Conservation (phyloP, 2,329 filamentous ascomycete genomes). For the Verruconis gallopava region DNA sequence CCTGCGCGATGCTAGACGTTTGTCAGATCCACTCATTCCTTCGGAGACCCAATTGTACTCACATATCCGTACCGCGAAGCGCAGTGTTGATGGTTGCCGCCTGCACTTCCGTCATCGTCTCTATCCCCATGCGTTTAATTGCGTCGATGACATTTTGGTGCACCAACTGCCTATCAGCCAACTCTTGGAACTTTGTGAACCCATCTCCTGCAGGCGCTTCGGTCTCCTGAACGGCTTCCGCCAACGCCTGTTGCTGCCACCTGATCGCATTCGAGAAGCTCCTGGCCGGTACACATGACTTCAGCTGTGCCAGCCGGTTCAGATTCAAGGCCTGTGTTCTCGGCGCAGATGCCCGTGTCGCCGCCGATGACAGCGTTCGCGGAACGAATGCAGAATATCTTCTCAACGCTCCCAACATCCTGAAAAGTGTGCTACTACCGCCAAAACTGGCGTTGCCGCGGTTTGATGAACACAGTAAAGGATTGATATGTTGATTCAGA, state of each 20-base stretch:
- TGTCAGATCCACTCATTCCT: constrained; percentile 12
- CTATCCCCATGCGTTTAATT: constrained; percentile 65
- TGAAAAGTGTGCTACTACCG: constrained; percentile 19
- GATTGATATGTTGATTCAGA: too few species aligned
- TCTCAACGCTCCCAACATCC: constrained; percentile 32
- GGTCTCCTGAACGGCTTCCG: not conserved
- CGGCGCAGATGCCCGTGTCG: constrained; percentile 16
- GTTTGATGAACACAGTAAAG: too few species aligned
- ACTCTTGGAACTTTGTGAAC: constrained; percentile 32
- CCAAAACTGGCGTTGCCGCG: too few species aligned
- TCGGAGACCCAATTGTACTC: constrained; percentile 25
- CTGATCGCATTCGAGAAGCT: not conserved
- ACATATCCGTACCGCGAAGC: constrained; percentile 72
- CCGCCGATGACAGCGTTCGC: constrained; percentile 19
- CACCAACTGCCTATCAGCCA: constrained; percentile 38
- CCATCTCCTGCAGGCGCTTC: constrained; percentile 14
- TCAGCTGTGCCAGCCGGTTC: not conserved
- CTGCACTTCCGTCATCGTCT: constrained; percentile 88
- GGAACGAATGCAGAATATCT: constrained; percentile 27
- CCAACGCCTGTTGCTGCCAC: constrained; percentile 4
- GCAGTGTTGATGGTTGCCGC: constrained; percentile 68
- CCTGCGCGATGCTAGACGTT: constrained; percentile 56
- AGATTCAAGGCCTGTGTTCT: constrained; percentile 7
- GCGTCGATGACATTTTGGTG: constrained; percentile 52
- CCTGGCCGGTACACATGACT: not conserved